Evolutionary conservation across 257 asterid species (phyloP).

Genomic region (Solanum chmielewskii): DNA sequence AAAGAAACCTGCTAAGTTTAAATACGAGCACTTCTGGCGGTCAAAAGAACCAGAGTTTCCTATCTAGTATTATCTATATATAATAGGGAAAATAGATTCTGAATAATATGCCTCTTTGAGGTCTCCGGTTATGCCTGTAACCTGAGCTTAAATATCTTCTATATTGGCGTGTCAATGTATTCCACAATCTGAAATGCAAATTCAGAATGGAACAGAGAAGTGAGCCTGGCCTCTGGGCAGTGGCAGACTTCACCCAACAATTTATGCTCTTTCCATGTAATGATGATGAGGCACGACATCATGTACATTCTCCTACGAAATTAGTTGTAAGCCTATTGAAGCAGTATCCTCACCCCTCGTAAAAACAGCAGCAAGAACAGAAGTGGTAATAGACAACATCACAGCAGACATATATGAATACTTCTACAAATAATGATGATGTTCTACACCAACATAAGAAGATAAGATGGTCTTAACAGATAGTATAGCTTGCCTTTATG

Average conservation of each 20-base stretch:
- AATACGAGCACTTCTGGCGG: not conserved
- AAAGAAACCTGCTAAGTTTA: not conserved
- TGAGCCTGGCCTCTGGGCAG: not conserved
- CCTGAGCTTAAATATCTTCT: not conserved
- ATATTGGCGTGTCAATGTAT: not conserved
- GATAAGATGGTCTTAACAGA: not conserved
- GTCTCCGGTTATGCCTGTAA: not conserved
- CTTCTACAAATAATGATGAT: not conserved
- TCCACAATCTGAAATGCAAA: not conserved
- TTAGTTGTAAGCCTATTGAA: not conserved
- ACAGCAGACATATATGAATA: not conserved
- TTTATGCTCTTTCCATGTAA: not conserved
- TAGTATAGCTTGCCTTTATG: conserved; percentile 53
- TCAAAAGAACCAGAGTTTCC: not conserved
- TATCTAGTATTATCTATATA: not conserved
- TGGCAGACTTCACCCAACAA: not conserved
- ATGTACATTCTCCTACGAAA: not conserved
- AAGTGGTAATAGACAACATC: not conserved
- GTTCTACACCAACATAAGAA: not conserved
- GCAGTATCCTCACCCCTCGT: not conserved
- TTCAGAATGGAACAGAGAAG: not conserved
- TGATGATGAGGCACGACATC: not conserved
- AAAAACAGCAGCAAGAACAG: not conserved
- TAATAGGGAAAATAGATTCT: not conserved
- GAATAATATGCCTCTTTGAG: not conserved